phyloP scores from a whole-genome alignment of 805 yeast genomes.

The Metahyphopichia silvanorum region DNA sequence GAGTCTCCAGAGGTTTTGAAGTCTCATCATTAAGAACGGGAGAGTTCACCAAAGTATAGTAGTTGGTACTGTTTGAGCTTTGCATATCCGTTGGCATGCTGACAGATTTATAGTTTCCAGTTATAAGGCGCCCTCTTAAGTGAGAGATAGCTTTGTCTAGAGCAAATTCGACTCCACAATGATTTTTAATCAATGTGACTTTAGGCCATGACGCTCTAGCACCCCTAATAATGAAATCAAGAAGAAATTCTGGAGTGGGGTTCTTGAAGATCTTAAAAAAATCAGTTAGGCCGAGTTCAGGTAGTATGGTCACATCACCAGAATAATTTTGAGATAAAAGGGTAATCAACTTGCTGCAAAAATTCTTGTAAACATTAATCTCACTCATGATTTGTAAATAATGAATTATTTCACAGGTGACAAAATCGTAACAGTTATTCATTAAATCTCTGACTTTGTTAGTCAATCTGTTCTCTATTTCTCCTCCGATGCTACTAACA shows the following conservation, averaged over 20 bases:
- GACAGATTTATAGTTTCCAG: conserved; percentile 13
- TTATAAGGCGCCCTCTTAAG: conserved; percentile 59
- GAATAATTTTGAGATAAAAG: conserved; percentile 82
- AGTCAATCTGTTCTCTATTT: conserved; percentile 57
- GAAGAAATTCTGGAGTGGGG: conserved; percentile 75
- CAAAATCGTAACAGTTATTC: conserved; percentile 53
- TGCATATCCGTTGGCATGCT: not conserved
- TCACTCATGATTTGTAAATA: conserved; percentile 70
- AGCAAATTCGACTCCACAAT: conserved; percentile 85
- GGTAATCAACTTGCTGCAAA: conserved; percentile 70
- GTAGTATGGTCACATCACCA: conserved; percentile 92
- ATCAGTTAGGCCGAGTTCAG: conserved; percentile 62
- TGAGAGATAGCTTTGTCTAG: conserved; percentile 75
- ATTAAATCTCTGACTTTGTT: conserved; percentile 51
- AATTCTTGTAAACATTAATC: conserved; percentile 69
- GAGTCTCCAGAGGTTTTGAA: conserved; percentile 8
- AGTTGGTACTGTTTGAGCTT: not conserved
- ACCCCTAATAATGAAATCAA: conserved; percentile 73
- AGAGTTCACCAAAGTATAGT: conserved; percentile 17
- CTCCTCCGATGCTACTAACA: conserved; percentile 66
- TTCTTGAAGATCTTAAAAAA: conserved; percentile 65
- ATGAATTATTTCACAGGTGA: conserved; percentile 73
- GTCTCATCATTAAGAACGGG: conserved; percentile 14
- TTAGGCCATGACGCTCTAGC: conserved; percentile 95
- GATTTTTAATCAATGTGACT: conserved; percentile 78